Evolutionary conservation across 2,329 filamentous ascomycete species (phyloP), one percentile per base, ranked within the genome.

Genomic region (Coleophoma cylindrospora): DNA sequence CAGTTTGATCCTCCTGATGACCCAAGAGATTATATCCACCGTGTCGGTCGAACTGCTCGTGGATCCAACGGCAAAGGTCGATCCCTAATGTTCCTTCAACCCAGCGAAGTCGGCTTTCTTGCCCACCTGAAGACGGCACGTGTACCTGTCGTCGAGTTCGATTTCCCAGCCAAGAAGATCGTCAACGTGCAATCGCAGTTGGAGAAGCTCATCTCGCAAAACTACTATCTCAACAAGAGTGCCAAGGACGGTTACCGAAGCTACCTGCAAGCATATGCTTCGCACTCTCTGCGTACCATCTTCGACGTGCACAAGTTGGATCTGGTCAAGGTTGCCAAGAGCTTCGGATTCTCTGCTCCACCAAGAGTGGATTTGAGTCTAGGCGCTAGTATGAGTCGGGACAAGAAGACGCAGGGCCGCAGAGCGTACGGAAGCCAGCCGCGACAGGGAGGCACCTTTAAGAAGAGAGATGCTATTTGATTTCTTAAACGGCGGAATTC

Each of bases 151-250:
- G 89, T 95, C 27, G 94, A 99, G 70, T 97, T 96, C 64, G 92
- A 97, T 64, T 94, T 99, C 65, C 92, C 92, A 2, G 76, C 83
- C 50, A 91, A 89, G 73, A 96, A 95, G 77, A 89, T 99, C 57
- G 76, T 92, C 63, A 94, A 95, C 64, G 84, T 95, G 59, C 86
- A 95, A 73, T 83, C 87, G 62, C 91, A 96, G 70, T 81, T 97
- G 10, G 92, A 97, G 77, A 94, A 92, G 72, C 80, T 97, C 58
- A 95, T 99, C 62, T 83, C 82, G 32, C 88, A 94, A 68, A 97
- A 99, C 71, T 97, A 97, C 75, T 96, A 96, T 69, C 79, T 99
- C 51, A 94, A 96, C 74, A 94, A 96, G 80, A 81, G 76, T 60
- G 83, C 83, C 54, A 86, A 86, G 71, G 83, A 86, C 54, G 83